Conservation (phyloP, 2,329 filamentous ascomycete genomes). For the Fusarium chuoi region DNA sequence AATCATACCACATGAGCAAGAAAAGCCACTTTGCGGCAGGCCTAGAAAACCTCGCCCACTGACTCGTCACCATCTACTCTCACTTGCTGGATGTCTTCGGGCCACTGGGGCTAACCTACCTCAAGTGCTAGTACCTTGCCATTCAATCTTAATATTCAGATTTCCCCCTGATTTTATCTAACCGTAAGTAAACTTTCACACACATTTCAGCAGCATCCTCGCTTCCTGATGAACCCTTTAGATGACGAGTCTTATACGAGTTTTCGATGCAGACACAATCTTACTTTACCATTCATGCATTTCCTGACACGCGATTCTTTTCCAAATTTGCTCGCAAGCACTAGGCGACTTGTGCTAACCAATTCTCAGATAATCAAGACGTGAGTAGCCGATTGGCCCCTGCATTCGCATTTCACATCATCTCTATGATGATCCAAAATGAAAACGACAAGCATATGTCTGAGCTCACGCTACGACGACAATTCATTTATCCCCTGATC, state of each 20-base stretch:
- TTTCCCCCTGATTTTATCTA: neutral
- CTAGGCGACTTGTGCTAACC: slow-evolving; percentile 36
- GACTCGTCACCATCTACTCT: slow-evolving; percentile 57
- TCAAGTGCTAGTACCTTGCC: slow-evolving; percentile 30
- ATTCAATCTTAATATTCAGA: too few species aligned
- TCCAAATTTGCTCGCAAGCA: slow-evolving; percentile 10
- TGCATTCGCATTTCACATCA: slow-evolving; percentile 24
- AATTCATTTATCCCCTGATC: slow-evolving; percentile 51
- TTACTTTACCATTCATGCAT: slow-evolving; percentile 79
- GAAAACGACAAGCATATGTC: slow-evolving; percentile 98
- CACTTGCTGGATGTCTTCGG: slow-evolving; percentile 13
- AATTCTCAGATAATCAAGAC: slow-evolving; percentile 16
- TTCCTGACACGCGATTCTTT: slow-evolving; percentile 53
- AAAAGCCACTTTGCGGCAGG: slow-evolving; percentile 95
- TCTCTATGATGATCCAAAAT: slow-evolving; percentile 82
- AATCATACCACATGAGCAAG: slow-evolving; percentile 74
- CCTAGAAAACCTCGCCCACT: slow-evolving; percentile 99
- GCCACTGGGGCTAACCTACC: slow-evolving; percentile 36
- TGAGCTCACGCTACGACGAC: slow-evolving; percentile 70
- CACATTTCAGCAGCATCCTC: slow-evolving; percentile 26
- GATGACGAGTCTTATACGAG: slow-evolving; percentile 85
- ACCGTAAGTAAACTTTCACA: slow-evolving; percentile 28
- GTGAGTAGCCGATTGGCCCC: slow-evolving; percentile 39
- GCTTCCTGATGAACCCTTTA: slow-evolving; percentile 57
- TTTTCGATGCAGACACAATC: slow-evolving; percentile 76